A percentile compares a stretch with the other conserved stretches of the same genome.
These are phyloP conservation scores for Phytophthora hibernalis DNA, from an alignment of 352 stramenopile species.

Conservation along the genomic window DNA sequence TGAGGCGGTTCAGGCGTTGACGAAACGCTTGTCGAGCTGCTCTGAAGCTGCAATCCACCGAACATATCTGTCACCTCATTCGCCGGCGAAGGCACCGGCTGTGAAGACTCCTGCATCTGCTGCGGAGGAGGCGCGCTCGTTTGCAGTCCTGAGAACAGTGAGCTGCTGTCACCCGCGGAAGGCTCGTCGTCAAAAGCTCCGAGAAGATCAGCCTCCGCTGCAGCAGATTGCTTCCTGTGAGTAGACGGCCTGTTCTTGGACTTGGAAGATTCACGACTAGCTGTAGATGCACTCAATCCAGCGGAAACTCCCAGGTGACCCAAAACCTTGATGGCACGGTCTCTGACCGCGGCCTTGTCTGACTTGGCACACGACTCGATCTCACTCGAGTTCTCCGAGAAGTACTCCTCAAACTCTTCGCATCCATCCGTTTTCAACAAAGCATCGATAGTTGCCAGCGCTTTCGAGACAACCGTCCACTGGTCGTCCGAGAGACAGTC, in stretches of 20 bases:
- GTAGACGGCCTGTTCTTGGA: slow-evolving; percentile 35
- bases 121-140: slow-evolving; percentile 44
- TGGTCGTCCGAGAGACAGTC: slow-evolving; percentile 93
- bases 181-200: slow-evolving; percentile 73
- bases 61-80: slow-evolving; percentile 77
- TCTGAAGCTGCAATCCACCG: slow-evolving; percentile 73
- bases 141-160: slow-evolving; percentile 72
- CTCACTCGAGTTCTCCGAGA: slow-evolving; percentile 78
- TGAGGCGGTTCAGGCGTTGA: slow-evolving; percentile 32
- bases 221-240: slow-evolving; percentile 49
- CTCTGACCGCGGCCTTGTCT: slow-evolving; percentile 80
- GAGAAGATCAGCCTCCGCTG: slow-evolving; percentile 68
- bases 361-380: slow-evolving; percentile 77
- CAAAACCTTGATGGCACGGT: slow-evolving; percentile 82
- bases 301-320: slow-evolving; percentile 60
- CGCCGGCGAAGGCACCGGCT: slow-evolving; percentile 31
- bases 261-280: slow-evolving; percentile 36
- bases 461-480: slow-evolving; percentile 93
- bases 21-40: slow-evolving; percentile 34
- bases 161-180: slow-evolving; percentile 39
- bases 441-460: slow-evolving; percentile 93
- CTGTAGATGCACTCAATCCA: slow-evolving; percentile 33
- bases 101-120: slow-evolving; percentile 25
- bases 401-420: slow-evolving; percentile 88
- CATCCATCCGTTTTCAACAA: slow-evolving; percentile 81